Evolutionary conservation across 768 basidiomycete genomes (phyloP), one percentile per base, ranked within the genome.

Genomic region (Megacollybia marginata): DNA sequence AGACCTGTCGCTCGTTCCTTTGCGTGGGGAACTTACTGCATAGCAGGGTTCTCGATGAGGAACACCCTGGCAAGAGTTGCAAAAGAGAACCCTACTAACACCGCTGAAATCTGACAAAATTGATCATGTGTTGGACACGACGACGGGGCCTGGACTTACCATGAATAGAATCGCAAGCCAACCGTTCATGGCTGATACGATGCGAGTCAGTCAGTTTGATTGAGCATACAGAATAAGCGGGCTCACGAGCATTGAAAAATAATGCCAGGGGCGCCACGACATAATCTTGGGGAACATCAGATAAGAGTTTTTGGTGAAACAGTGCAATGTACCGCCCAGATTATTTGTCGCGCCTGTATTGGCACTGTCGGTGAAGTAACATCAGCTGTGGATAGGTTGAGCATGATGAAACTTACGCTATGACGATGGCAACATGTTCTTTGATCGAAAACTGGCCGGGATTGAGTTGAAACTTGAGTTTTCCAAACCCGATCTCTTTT

Each of bases 361-460:
- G 3, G 60, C 60, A 16, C 60, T 61, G 33, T 18, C 35, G 15
- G 38, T 11, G 2, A 11, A 20, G 42, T 7, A 53, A 28, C n/a
- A 28, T 20, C 15, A 40, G 18, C 4, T 9, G 23, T 40, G 4
- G 34, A 23, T 47, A 16, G 4, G 13, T 40, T 13, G 38, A 40
- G 38, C 13, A 13, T 40, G 38, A 18, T n/a, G n/a, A 40, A n/a
- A 52, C 56, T 19, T 46, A 61, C 60, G 60, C 58, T 10, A 61
- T 33, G 11, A 61, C 57, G n/a, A 61, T 58, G 5, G 58, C 56
- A 18, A 61, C 58, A 40, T 61, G 60, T 51, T 61, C 60, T 52
- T 61, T 61, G 51, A 61, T 34, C 9, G 54, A 44, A 44, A 61
- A 61, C 0, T 52, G 52, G 2, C 60, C 60, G 1, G 60, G 60